phyloP scores from a whole-genome alignment of 257 asterid species.

The Mentha longifolia region DNA sequence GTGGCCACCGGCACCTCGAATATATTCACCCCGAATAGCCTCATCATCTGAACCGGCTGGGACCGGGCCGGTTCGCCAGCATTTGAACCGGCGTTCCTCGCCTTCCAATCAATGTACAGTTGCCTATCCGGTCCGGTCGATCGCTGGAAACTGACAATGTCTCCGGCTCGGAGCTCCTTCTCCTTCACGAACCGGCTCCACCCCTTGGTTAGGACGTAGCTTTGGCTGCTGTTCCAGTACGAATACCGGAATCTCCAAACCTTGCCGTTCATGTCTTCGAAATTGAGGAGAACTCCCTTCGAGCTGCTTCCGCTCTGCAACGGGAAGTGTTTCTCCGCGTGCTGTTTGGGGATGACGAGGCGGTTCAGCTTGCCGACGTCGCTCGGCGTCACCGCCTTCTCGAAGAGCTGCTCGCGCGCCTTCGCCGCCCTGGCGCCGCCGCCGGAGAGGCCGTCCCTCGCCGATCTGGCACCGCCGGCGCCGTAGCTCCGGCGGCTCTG shows the following conservation, averaged over 20 bases:
- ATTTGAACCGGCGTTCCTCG: conserved; percentile 6
- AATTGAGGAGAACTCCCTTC: conserved; percentile 57
- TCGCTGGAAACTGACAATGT: conserved; percentile 53
- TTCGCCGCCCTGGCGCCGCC: conserved; percentile 22
- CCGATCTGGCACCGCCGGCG: conserved; percentile 2
- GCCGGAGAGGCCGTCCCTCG: conserved; percentile 26
- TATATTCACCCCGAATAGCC: conserved; percentile 53
- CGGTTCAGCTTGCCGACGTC: conserved; percentile 77
- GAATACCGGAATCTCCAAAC: conserved; percentile 75
- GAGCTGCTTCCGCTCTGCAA: conserved; percentile 43
- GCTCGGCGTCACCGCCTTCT: conserved; percentile 72
- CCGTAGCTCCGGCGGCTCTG: conserved; percentile 46
- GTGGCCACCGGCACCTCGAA: background rate
- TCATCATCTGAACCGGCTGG: conserved; percentile 43
- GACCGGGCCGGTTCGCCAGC: background rate
- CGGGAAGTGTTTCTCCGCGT: conserved; percentile 75
- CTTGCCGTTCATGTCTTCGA: conserved; percentile 60
- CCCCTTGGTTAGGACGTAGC: conserved; percentile 70
- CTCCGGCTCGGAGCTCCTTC: conserved; percentile 57
- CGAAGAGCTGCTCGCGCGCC: conserved; percentile 58
- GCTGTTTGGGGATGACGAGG: conserved; percentile 78
- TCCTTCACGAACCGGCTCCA: conserved; percentile 85
- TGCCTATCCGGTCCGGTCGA: conserved; percentile 51
- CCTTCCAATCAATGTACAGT: conserved; percentile 54
- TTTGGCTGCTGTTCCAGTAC: conserved; percentile 77